Conservation (phyloP, 805 yeast species). For the Hanseniaspora pseudoguilliermondii region DNA sequence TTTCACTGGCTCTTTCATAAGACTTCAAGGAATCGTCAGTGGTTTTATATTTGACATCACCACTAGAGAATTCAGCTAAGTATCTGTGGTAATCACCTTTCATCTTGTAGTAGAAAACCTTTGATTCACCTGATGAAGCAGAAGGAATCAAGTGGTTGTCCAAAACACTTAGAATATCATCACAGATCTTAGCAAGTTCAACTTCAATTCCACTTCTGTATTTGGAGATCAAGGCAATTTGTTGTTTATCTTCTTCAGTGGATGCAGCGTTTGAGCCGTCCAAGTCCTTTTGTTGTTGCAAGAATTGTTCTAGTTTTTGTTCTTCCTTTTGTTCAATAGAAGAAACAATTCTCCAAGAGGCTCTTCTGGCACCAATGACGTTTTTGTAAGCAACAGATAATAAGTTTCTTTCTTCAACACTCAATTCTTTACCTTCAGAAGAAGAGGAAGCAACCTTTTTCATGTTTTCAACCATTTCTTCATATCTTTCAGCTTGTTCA, state of each 20-base stretch:
- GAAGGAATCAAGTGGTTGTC: conserved; percentile 82
- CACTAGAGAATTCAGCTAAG: conserved; percentile 88
- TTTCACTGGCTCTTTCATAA: conserved; percentile 89
- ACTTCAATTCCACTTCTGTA: conserved; percentile 90
- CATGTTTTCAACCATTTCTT: conserved; percentile 98
- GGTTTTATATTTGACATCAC: conserved; percentile 83
- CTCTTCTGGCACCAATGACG: conserved; percentile 98
- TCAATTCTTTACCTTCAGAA: conserved; percentile 64
- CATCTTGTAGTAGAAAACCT: conserved; percentile 97
- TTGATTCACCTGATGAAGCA: conserved; percentile 93
- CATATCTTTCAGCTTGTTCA: conserved; percentile 99
- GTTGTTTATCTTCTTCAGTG: conserved; percentile 39
- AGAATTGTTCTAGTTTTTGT: conserved; percentile 61
- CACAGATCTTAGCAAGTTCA: conserved; percentile 86
- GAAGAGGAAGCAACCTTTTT: conserved; percentile 82
- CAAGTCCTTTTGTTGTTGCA: conserved; percentile 13
- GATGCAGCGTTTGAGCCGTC: background rate
- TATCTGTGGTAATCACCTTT: conserved; percentile 99
- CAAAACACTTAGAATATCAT: conserved; percentile 79
- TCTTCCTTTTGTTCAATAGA: conserved; percentile 98
- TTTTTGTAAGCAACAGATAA: conserved; percentile 96
- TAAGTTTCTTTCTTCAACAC: conserved; percentile 95
- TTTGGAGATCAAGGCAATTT: conserved; percentile 78
- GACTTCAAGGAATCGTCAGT: conserved; percentile 89
- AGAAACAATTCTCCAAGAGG: conserved; percentile 97